These are phyloP conservation scores for Oryza officinalis DNA, from an alignment of 176 grass and related monocot genomes.

Conservation along the genomic window DNA sequence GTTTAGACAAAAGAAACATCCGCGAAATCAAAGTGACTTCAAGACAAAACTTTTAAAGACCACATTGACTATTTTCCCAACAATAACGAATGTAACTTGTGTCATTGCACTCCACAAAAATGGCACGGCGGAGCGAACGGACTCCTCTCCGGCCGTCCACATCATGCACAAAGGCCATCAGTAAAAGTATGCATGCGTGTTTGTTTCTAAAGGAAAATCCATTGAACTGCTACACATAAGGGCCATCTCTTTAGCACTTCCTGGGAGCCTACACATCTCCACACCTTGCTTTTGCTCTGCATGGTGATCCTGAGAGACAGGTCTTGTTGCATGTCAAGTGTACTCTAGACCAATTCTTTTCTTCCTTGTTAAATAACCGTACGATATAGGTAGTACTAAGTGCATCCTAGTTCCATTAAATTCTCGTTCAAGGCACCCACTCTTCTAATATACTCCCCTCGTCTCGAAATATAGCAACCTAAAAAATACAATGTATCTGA, in stretches of 20 bases:
- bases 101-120: no score
- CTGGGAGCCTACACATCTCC: not conserved
- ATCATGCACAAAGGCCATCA: not conserved
- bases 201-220: not conserved
- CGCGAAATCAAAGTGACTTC: not conserved
- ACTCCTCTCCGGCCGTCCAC: no score
- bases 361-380: not conserved
- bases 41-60: not conserved
- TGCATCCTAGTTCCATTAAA: not conserved
- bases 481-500: no score
- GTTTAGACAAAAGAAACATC: not conserved
- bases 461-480: no score
- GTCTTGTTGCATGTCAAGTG: not conserved
- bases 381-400: not conserved
- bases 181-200: not conserved
- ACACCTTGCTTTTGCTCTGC: not conserved
- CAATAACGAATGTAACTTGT: no score
- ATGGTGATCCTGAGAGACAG: not conserved
- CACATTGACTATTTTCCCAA: no score
- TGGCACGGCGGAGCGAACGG: no score
- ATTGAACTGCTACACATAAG: not conserved
- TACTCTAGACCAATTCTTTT: not conserved
- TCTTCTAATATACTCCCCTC: not conserved
- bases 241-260: no score
- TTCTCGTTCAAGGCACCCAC: not conserved